Evolutionary conservation across 2,329 filamentous ascomycete species (phyloP).

Genomic region (Lachnellula occidentalis): DNA sequence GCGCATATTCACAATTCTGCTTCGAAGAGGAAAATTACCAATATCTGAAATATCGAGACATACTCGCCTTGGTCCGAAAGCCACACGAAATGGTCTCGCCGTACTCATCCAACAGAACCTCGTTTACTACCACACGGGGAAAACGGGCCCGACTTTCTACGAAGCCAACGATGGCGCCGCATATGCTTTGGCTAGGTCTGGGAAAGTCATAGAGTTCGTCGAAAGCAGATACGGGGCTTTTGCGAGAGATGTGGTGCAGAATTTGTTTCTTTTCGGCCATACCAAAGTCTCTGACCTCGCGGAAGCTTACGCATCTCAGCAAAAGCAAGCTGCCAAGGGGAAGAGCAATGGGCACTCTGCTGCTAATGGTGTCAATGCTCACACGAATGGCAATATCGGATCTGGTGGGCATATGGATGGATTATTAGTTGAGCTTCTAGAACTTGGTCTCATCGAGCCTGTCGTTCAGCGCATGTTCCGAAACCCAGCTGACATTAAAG

Average conservation of each 20-base stretch:
- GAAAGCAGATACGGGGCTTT: slow-evolving; percentile 68
- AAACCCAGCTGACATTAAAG: slow-evolving; percentile 54
- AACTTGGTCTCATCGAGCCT: slow-evolving; percentile 62
- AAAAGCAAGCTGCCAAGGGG: slow-evolving; percentile 27
- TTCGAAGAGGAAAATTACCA: slow-evolving; percentile 72
- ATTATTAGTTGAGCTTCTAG: slow-evolving; percentile 46
- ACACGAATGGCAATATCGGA: slow-evolving; percentile 6
- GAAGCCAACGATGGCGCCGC: slow-evolving; percentile 76
- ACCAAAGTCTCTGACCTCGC: slow-evolving; percentile 64
- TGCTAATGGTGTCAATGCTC: slow-evolving; percentile 20
- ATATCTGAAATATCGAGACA: slow-evolving; percentile 64
- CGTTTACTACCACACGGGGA: slow-evolving; percentile 62
- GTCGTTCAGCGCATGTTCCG: slow-evolving; percentile 52
- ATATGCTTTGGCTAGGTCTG: slow-evolving; percentile 75
- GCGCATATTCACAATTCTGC: slow-evolving; percentile 78
- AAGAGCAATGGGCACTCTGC: slow-evolving; percentile 23
- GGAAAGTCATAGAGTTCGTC: slow-evolving; percentile 73
- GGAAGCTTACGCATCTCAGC: slow-evolving; percentile 48
- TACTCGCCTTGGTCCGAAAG: slow-evolving; percentile 66
- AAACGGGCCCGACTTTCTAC: slow-evolving; percentile 64
- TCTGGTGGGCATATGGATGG: slow-evolving; percentile 36
- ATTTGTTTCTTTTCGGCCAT: slow-evolving; percentile 71
- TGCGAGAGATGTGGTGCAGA: slow-evolving; percentile 69
- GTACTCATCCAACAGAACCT: slow-evolving; percentile 87
- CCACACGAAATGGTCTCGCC: slow-evolving; percentile 75